A percentile compares a stretch with the other conserved stretches of the same genome.
These are phyloP conservation scores for Phlebopus sp. DNA, from an alignment of 1,284 basidiomycete species.

Conservation along the genomic window DNA sequence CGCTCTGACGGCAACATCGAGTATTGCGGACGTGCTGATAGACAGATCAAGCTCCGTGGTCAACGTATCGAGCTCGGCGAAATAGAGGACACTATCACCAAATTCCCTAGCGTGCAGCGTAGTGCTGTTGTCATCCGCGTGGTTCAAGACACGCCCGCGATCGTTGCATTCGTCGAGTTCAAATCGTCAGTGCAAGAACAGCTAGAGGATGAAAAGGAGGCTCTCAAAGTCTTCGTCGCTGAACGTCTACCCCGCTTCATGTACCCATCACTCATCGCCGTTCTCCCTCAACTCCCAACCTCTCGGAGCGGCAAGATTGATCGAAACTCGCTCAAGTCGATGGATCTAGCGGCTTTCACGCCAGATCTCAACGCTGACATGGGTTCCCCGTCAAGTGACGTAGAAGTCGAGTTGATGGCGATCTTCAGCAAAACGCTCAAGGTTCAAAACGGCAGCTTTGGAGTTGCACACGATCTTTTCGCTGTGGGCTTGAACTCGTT, in stretches of 20 bases:
- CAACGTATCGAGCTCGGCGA: constrained; percentile 32
- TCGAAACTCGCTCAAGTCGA: constrained; percentile 26
- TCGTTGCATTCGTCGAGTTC: constrained; percentile 31
- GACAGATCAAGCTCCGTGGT: constrained; percentile 33
- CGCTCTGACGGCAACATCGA: constrained; percentile 27
- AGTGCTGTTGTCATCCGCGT: constrained; percentile 24
- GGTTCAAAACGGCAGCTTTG: constrained; percentile 21
- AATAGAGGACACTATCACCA: constrained; percentile 29
- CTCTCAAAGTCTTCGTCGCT: constrained; percentile 25
- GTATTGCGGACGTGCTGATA: constrained; percentile 31
- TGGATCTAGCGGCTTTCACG: constrained; percentile 24
- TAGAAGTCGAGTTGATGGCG: constrained; percentile 24
- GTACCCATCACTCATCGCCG: constrained; percentile 29
- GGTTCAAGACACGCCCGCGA: constrained; percentile 28
- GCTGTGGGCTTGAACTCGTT: constrained; percentile 28
- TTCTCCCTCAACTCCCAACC: constrained; percentile 22
- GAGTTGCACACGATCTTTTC: constrained; percentile 28
- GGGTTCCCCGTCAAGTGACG: constrained; percentile 24
- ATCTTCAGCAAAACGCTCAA: constrained; percentile 25
- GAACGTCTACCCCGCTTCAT: constrained; percentile 31
- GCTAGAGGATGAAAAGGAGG: constrained; percentile 25
- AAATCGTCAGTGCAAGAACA: constrained; percentile 12
- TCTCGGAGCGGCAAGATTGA: constrained; percentile 29
- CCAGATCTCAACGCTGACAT: constrained; percentile 22
- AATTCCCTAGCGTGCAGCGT: constrained; percentile 19